Evolutionary conservation across 2,329 filamentous ascomycete species (phyloP).

Genomic region (Trichoderma hamatum): DNA sequence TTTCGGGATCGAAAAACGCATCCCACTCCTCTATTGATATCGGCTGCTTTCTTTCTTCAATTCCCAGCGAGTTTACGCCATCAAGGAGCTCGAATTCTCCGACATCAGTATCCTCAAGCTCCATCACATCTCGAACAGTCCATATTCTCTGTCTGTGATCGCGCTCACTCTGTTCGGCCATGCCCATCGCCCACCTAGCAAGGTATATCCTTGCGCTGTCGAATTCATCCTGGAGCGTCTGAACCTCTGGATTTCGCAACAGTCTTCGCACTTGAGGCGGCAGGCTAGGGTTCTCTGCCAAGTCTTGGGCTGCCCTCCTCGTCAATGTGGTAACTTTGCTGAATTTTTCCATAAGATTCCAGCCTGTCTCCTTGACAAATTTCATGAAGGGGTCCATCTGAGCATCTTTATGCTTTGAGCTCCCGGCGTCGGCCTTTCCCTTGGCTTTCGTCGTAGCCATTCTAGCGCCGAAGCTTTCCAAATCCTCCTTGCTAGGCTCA

Average conservation of each 20-base stretch:
- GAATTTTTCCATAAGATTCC: constrained; percentile 95
- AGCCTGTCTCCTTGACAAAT: constrained; percentile 90
- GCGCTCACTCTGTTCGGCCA: constrained; percentile 92
- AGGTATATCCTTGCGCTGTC: constrained; percentile 94
- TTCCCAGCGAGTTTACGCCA: constrained; percentile 70
- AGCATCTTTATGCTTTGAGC: constrained; percentile 58
- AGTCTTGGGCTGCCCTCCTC: constrained; percentile 83
- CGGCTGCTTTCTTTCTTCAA: constrained; percentile 75
- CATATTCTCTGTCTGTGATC: constrained; percentile 86
- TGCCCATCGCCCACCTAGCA: constrained; percentile 97
- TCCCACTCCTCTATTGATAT: constrained; percentile 88
- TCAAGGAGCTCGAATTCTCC: constrained; percentile 96
- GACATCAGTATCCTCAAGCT: constrained; percentile 91
- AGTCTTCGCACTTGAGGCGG: constrained; percentile 85
- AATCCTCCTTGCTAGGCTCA: constrained; percentile 84
- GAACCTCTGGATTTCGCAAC: constrained; percentile 89
- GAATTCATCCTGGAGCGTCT: constrained; percentile 94
- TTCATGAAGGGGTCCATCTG: constrained; percentile 93
- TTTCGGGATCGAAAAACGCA: constrained; percentile 78
- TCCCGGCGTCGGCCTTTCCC: constrained; percentile 38
- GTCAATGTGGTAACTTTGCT: constrained; percentile 98
- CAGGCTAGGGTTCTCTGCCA: constrained; percentile 87
- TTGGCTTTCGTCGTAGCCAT: constrained; percentile 42
- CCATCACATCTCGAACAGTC: constrained; percentile 89
- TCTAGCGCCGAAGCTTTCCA: constrained; percentile 73